A percentile compares a stretch with the other conserved stretches of the same genome.
phyloP scores from a whole-genome alignment of 1,284 basidiomycete genomes.

The Ganoderma lingzhi region DNA sequence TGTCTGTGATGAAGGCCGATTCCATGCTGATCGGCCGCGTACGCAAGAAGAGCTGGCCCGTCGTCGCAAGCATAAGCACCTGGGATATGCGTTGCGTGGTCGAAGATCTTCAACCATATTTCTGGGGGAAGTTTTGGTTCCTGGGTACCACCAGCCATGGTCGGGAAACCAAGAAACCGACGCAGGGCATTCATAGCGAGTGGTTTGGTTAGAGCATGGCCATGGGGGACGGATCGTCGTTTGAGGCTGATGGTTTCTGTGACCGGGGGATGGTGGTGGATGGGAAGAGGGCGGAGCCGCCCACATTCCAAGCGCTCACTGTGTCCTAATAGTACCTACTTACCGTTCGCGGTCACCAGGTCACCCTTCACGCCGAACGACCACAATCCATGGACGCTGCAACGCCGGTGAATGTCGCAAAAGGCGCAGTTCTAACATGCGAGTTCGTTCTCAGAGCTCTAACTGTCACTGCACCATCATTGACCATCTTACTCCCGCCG shows the following conservation, averaged over 20 bases:
- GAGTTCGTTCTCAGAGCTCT: conserved; percentile 64
- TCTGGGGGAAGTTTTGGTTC: conserved; percentile 34
- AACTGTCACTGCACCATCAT: conserved; percentile 27
- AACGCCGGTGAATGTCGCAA: conserved; percentile 57
- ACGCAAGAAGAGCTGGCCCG: conserved; percentile 39
- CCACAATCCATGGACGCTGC: conserved; percentile 44
- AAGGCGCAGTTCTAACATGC: conserved; percentile 72
- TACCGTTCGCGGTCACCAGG: not conserved
- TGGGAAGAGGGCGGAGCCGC: conserved; percentile 4
- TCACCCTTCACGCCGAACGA: not conserved
- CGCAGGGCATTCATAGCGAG: not conserved
- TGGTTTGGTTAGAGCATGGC: not conserved
- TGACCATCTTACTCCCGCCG: conserved; percentile 31
- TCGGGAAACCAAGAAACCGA: not conserved
- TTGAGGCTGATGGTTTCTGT: not conserved
- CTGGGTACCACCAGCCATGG: not conserved
- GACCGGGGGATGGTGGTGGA: not conserved
- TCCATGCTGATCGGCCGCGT: conserved; percentile 42
- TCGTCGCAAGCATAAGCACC: conserved; percentile 40
- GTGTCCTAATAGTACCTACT: not conserved
- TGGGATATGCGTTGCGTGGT: conserved; percentile 41
- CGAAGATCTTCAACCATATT: conserved; percentile 45
- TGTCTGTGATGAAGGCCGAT: conserved; percentile 41
- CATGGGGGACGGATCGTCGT: not conserved
- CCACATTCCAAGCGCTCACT: not conserved